Conservation (phyloP, 192 early-diverging fungal species). For the Backusella liffmaniae region DNA sequence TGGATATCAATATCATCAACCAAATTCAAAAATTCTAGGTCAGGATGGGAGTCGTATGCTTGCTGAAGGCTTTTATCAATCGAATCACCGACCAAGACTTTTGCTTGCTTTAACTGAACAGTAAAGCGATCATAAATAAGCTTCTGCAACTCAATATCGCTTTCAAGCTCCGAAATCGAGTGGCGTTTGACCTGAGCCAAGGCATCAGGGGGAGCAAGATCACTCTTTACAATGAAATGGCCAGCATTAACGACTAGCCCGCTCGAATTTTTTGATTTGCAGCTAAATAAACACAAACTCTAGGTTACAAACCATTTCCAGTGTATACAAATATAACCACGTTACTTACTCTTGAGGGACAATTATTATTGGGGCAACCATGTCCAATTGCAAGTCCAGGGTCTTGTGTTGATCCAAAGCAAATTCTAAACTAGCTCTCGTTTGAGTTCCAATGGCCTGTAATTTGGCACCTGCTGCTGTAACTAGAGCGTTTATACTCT, state of each 20-base stretch:
- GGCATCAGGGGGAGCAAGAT: slow-evolving; percentile 63
- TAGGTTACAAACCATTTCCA: neutral
- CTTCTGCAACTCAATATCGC: slow-evolving; percentile 60
- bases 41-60: slow-evolving; percentile 24
- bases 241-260: slow-evolving; percentile 80
- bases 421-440: slow-evolving; percentile 74
- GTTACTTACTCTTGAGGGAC: slow-evolving; percentile 52
- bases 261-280: slow-evolving; percentile 43
- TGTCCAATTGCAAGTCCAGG: slow-evolving; percentile 72
- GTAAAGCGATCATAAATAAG: slow-evolving; percentile 82
- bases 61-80: slow-evolving; percentile 18
- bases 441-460: slow-evolving; percentile 70
- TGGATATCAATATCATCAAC: slow-evolving; percentile 71
- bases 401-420: slow-evolving; percentile 78
- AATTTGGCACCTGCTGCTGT: slow-evolving; percentile 67
- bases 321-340: neutral
- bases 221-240: slow-evolving; percentile 71
- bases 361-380: slow-evolving; percentile 86
- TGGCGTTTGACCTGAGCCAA: slow-evolving; percentile 69
- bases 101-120: slow-evolving; percentile 63
- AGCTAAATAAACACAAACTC: slow-evolving; percentile 19
- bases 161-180: slow-evolving; percentile 54
- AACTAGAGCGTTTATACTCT: slow-evolving; percentile 58
- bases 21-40: slow-evolving; percentile 69
- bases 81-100: slow-evolving; percentile 62